Conservation (phyloP, 441 rosid genomes). For the Codiaeum variegatum region DNA sequence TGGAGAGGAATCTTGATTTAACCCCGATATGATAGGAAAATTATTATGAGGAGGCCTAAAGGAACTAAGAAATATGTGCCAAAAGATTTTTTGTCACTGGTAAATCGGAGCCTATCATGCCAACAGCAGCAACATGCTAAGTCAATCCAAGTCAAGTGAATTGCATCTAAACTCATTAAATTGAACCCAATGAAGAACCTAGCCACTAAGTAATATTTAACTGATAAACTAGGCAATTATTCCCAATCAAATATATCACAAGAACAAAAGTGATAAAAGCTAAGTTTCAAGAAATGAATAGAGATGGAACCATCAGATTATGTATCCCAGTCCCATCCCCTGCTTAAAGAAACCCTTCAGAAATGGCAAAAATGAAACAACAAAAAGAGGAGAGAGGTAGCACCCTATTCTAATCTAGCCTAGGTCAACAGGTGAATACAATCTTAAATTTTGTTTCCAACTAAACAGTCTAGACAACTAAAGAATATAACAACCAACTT, state of each 20-base stretch:
- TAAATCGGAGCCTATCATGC: background rate
- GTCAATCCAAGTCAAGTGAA: background rate
- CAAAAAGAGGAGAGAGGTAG: background rate
- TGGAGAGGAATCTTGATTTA: no score
- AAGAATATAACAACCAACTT: background rate
- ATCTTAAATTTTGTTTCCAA: background rate
- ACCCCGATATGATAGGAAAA: background rate
- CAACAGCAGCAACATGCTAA: background rate
- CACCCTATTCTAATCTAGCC: background rate
- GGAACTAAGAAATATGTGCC: background rate
- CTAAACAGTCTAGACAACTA: background rate
- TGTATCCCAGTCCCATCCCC: background rate
- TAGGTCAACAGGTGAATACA: background rate
- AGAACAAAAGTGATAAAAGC: background rate
- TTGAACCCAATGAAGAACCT: background rate
- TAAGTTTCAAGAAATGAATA: background rate
- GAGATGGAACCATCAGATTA: background rate
- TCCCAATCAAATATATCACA: background rate
- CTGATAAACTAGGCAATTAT: background rate
- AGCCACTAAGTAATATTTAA: background rate
- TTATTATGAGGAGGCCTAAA: background rate
- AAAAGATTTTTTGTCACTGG: background rate
- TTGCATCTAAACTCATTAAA: background rate
- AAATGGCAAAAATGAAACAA: background rate
- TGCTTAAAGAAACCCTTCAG: background rate